Evolutionary conservation across 2,329 filamentous ascomycete species (phyloP), one percentile per base, ranked within the genome.

Genomic region (Aureobasidium sp.): DNA sequence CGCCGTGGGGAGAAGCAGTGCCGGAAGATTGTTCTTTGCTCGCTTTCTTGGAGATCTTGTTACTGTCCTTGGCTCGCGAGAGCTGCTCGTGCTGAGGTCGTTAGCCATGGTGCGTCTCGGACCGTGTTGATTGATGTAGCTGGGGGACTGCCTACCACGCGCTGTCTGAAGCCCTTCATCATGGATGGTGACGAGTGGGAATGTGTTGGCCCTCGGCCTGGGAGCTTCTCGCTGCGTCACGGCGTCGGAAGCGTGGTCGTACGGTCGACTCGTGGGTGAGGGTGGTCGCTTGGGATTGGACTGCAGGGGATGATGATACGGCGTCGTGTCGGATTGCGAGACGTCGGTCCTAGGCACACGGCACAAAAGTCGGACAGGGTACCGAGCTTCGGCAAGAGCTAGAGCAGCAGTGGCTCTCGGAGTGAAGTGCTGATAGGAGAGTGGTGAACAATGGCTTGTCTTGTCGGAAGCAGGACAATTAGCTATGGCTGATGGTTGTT

Each of bases 81-180:
- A 97, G 90, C 91, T 97, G 84, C 77, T 86, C 82, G 76, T 85
- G 84, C 84, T 87, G 77, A 63, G 62, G 25, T 22, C 55, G 56
- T 63, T 52, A 63, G 62, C 62, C 53, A 60, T 49, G 29, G 25
- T 57, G 36, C 22, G 27, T 41, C 39, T 60, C 20, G 31, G 27
- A 14, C 4, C 1, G 69, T 2, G 60, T 74, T 71, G 72, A 69
- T 77, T 84, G 78, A 83, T 74, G 36, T 29, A 44, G 27, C 17
- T 34, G 37, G 31, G 45, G 57, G 45, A 63, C 64, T 67, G 86
- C 90, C 83, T 86, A 96, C 91, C 83, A 97, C 91, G 88, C 90
- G 90, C 83, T 96, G 91, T 79, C 91, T 89, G 79, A 97, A 96
- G 76, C 91, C 89, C 82, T 96, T 97, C 93, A 97, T 97, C 78